phyloP scores from a whole-genome alignment of 495 filamentous ascomycete genomes.

The Tetracladium setigerum region DNA sequence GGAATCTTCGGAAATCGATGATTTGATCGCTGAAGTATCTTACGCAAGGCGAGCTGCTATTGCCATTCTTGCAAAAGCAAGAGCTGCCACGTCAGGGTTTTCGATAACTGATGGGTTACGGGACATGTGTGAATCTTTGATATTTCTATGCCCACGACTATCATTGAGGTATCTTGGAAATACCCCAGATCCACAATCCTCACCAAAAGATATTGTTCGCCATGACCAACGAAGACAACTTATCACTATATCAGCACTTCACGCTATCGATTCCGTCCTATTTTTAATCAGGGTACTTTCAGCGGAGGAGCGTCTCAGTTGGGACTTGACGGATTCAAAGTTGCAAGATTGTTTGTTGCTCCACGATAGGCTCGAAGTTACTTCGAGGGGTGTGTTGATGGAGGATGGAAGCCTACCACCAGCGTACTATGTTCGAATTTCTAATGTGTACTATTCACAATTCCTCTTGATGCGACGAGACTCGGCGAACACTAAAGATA shows the following conservation, averaged over 20 bases:
- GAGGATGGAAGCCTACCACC: slow-evolving; percentile 22
- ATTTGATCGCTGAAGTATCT: slow-evolving; percentile 57
- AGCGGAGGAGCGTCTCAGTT: slow-evolving; percentile 30
- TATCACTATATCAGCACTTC: slow-evolving; percentile 33
- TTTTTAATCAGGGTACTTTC: slow-evolving; percentile 39
- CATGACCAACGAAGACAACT: slow-evolving; percentile 48
- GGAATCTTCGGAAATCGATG: slow-evolving; percentile 57
- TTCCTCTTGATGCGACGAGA: slow-evolving; percentile 32
- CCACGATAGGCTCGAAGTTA: slow-evolving; percentile 37
- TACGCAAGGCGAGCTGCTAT: slow-evolving; percentile 53
- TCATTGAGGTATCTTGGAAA: slow-evolving; percentile 48
- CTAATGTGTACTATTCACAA: slow-evolving; percentile 71
- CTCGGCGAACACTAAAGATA: slow-evolving; percentile 29
- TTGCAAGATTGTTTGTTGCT: slow-evolving; percentile 47
- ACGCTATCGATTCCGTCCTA: slow-evolving; percentile 49
- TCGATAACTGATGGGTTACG: slow-evolving; percentile 5
- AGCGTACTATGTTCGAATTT: slow-evolving; percentile 54
- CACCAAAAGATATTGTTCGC: slow-evolving; percentile 41
- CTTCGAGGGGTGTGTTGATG: slow-evolving; percentile 16
- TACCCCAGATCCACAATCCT: slow-evolving; percentile 29
- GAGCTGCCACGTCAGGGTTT: not conserved
- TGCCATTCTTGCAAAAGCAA: slow-evolving; percentile 32
- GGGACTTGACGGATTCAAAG: slow-evolving; percentile 43
- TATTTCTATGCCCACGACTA: slow-evolving; percentile 45
- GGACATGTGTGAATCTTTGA: slow-evolving; percentile 36